Evolutionary conservation across 208 protist genomes (phyloP).

Genomic region (Leishmania amazonensis): DNA sequence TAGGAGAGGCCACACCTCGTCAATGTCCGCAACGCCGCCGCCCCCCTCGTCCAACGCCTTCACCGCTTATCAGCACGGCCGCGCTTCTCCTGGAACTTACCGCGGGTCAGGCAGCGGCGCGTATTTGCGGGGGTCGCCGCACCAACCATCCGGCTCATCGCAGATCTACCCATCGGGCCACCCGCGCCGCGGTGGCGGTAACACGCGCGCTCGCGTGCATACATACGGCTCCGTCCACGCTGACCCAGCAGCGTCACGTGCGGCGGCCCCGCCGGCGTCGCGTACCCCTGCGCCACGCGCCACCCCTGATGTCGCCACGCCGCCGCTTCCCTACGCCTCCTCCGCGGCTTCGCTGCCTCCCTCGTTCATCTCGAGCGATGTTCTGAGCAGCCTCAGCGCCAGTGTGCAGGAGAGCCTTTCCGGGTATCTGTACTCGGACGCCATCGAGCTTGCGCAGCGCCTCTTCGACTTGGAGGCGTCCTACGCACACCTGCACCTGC

Average conservation of each 20-base stretch:
- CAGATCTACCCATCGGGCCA: neutral
- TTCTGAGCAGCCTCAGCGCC: slow-evolving; percentile 24
- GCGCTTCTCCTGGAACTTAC: neutral
- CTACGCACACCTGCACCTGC: slow-evolving; percentile 56
- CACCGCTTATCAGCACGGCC: neutral
- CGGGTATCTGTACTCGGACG: slow-evolving; percentile 76
- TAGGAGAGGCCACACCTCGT: neutral
- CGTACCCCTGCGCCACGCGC: neutral
- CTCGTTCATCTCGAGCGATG: slow-evolving; percentile 11
- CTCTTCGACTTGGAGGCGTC: slow-evolving; percentile 64
- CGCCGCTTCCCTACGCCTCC: neutral
- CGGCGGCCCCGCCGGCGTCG: neutral
- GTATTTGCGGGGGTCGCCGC: neutral
- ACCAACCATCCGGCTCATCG: neutral
- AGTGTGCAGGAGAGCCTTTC: slow-evolving; percentile 64
- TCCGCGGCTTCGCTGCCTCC: neutral
- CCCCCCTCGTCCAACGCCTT: slow-evolving; percentile 6
- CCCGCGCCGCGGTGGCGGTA: neutral
- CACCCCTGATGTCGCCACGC: neutral
- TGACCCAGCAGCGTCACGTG: neutral
- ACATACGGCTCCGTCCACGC: neutral
- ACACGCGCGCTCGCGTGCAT: neutral
- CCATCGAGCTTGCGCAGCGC: slow-evolving; percentile 89
- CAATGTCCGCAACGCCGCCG: slow-evolving; percentile 17
- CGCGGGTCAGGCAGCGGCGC: neutral